Percentiles rank a stretch among this genome's conserved stretches.
phyloP scores from a whole-genome alignment of 1,139 yeast genomes.

The Lodderomyces orthopsilosis region DNA sequence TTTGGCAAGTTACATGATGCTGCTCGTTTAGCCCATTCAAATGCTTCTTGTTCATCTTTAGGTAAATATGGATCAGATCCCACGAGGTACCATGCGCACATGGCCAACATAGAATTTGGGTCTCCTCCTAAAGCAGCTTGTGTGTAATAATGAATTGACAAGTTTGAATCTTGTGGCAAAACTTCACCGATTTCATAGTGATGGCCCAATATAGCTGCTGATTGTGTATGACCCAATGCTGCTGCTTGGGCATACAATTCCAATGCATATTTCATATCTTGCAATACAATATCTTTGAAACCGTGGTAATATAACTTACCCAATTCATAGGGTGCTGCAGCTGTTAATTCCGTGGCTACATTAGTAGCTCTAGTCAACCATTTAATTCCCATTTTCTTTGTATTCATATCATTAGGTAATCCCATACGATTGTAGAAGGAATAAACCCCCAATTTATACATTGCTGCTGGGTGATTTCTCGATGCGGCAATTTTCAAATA shows the following conservation, averaged over 20 bases:
- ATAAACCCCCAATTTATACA: slow-evolving; percentile 87
- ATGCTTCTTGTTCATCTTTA: slow-evolving; percentile 81
- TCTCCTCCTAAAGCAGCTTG: slow-evolving; percentile 89
- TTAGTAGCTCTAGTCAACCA: slow-evolving; percentile 90
- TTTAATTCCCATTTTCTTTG: slow-evolving; percentile 83
- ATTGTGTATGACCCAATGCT: slow-evolving; percentile 77
- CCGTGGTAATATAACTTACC: slow-evolving; percentile 85
- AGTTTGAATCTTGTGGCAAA: slow-evolving; percentile 77
- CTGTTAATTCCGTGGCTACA: slow-evolving; percentile 77
- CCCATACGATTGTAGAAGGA: slow-evolving; percentile 88
- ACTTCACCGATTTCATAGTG: slow-evolving; percentile 82
- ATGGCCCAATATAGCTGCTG: slow-evolving; percentile 77
- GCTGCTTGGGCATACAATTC: slow-evolving; percentile 89
- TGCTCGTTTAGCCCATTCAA: slow-evolving; percentile 90
- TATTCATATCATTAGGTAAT: slow-evolving; percentile 58
- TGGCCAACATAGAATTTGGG: slow-evolving; percentile 83
- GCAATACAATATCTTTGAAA: slow-evolving; percentile 80
- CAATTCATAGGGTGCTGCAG: slow-evolving; percentile 91
- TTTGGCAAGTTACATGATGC: slow-evolving; percentile 72
- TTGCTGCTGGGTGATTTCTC: slow-evolving; percentile 91
- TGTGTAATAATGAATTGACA: slow-evolving; percentile 90
- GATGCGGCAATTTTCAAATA: slow-evolving; percentile 86
- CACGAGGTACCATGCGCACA: slow-evolving; percentile 95
- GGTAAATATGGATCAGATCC: slow-evolving; percentile 84
- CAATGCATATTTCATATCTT: slow-evolving; percentile 79